Evolutionary conservation across 106 monocot genomes (phyloP).

Genomic region (Dendrobium huoshanense): DNA sequence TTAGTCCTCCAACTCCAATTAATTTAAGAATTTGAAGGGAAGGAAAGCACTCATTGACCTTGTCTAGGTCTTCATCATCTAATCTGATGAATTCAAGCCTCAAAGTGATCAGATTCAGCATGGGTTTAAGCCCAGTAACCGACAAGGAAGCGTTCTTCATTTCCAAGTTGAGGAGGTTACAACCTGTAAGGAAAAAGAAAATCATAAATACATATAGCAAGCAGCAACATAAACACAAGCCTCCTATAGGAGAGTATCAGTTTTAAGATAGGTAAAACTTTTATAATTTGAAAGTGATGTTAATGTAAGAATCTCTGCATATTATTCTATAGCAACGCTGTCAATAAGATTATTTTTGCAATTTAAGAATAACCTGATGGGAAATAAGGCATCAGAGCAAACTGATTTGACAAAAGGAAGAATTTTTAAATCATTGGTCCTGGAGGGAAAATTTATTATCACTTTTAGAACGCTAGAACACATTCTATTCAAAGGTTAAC

Average conservation of each 20-base stretch:
- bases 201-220: background rate
- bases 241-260: background rate
- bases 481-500: too few species aligned
- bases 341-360: too few species aligned
- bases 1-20: constrained; percentile 49
- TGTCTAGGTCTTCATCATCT: constrained; percentile 48
- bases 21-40: constrained; percentile 41
- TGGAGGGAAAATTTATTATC: too few species aligned
- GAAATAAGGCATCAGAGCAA: too few species aligned
- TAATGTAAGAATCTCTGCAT: too few species aligned
- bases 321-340: too few species aligned
- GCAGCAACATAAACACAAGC: background rate
- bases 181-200: constrained; percentile 17
- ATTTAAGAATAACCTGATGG: too few species aligned
- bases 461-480: too few species aligned
- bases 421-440: too few species aligned
- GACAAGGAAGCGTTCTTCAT: constrained; percentile 60
- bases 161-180: constrained; percentile 33
- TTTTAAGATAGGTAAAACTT: background rate
- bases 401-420: too few species aligned
- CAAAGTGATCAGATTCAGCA: constrained; percentile 29
- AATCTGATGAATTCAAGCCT: constrained; percentile 50
- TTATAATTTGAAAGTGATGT: background rate
- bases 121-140: constrained; percentile 34
- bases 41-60: constrained; percentile 42